phyloP scores from a whole-genome alignment of 2,329 filamentous ascomycete species.

The Lasiodiplodia theobromae region DNA sequence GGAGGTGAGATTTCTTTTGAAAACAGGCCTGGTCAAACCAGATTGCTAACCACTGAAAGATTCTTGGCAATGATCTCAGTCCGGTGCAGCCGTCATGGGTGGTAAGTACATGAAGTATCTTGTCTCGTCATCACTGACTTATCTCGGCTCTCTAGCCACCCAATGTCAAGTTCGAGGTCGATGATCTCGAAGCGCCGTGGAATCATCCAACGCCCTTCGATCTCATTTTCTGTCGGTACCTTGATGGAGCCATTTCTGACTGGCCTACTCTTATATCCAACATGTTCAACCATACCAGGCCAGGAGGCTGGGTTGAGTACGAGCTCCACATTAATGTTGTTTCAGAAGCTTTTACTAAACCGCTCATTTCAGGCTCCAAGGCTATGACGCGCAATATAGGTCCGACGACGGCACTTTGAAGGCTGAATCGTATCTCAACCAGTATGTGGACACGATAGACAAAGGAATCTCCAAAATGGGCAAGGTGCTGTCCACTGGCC shows the following conservation, averaged over 20 bases:
- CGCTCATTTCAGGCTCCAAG: slow-evolving; percentile 43
- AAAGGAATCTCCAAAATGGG: slow-evolving; percentile 27
- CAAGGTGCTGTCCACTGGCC: slow-evolving; percentile 35
- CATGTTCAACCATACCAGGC: slow-evolving; percentile 43
- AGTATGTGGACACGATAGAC: neutral
- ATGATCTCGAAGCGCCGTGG: slow-evolving; percentile 68
- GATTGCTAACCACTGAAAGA: neutral
- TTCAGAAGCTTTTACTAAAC: neutral
- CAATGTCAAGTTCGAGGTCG: slow-evolving; percentile 67
- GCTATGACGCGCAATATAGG: slow-evolving; percentile 51
- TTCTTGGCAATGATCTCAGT: slow-evolving; percentile 51
- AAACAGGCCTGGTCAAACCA: neutral
- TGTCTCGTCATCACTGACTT: neutral
- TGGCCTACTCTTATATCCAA: slow-evolving; percentile 59
- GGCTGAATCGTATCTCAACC: neutral
- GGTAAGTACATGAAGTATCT: neutral
- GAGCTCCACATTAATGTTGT: neutral
- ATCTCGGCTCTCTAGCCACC: slow-evolving; percentile 48
- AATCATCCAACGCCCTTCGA: slow-evolving; percentile 61
- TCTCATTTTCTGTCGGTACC: slow-evolving; percentile 61
- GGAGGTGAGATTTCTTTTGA: neutral
- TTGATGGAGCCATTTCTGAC: slow-evolving; percentile 61
- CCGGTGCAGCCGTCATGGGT: slow-evolving; percentile 55
- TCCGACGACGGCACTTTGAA: slow-evolving; percentile 45
- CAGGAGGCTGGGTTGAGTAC: slow-evolving; percentile 57